Base-by-base conservation (phyloP, 371 early-diverging fungal genomes). In the Apophysomyces sp. region DNA sequence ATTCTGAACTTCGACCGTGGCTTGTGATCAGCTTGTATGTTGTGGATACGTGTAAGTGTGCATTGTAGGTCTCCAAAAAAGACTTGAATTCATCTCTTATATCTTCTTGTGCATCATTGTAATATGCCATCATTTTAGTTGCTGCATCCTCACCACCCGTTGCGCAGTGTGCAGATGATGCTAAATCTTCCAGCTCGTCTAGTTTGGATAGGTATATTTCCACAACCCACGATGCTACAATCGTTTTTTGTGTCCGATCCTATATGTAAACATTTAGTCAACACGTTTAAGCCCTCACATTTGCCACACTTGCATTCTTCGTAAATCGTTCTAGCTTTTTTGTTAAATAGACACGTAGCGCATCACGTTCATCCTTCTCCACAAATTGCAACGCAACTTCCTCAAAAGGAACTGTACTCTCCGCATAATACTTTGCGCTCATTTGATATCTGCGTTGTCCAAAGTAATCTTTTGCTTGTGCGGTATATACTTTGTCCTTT, bases 401-500 rank as follows among this genome's bases (percentile, higher is more conserved):
- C 64, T 97, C 98, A 66, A 97, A 94, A 4, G 91, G 83, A 5
- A 91, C 81, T 0, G 84, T 78, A 26, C 89, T 87, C 60, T 91
- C 88, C 1, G 96, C 97, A 81, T 83, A 96, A 68, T 88, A 93
- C 36, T 85, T 81, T 2, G 98, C 97, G 11, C 95, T 90, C 52
- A 86, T 82, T 61, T 81, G 76, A 61, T 84, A 95, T 7, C 89
- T 81, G 5, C 85, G 82, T 54, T 89, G 87, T 2, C 81, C 68
- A 76, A 92, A 97, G 59, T 91, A 88, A 53, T 92, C 86, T 59
- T 94, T 90, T 4, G 96, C 97, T 63, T 94, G 97, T 0, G 92
- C 84, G 0, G 88, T 89, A 51, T 91, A 69, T 16, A 97, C 88
- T 30, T 76, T 79, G 63, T 94, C 91, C 44, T 83, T 81, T 66